Evolutionary conservation across 306 rosid species (phyloP).

Genomic region (Albizia julibrissin): DNA sequence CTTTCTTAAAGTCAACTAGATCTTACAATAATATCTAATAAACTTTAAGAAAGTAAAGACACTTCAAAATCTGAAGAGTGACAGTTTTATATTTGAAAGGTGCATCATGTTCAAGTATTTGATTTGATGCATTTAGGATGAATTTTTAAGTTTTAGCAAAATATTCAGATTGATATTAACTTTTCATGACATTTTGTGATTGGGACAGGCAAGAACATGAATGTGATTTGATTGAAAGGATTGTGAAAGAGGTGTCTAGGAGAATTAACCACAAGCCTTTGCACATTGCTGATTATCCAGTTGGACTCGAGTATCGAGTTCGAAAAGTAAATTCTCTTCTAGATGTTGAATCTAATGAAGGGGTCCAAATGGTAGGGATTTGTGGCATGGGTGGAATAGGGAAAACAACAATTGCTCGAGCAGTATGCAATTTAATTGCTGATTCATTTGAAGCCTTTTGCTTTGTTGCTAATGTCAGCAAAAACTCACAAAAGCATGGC

Average conservation of each 20-base stretch:
- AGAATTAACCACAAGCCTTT: background rate
- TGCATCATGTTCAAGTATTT: background rate
- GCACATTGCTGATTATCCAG: background rate
- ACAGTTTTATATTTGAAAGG: background rate
- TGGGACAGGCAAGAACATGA: background rate
- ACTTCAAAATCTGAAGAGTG: background rate
- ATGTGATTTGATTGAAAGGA: background rate
- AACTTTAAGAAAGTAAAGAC: background rate
- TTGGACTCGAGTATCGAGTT: background rate
- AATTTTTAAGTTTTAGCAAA: background rate
- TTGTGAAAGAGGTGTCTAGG: background rate
- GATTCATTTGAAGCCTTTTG: background rate
- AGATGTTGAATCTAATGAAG: background rate
- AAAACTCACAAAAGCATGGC: background rate
- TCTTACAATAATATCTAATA: background rate
- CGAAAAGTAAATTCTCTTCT: background rate
- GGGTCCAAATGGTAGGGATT: background rate
- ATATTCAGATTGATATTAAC: background rate
- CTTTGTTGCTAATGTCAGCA: background rate
- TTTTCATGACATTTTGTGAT: background rate
- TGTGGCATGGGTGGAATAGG: slow-evolving; percentile 15
- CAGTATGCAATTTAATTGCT: background rate
- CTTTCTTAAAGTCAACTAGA: too few species aligned
- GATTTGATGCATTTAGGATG: background rate
- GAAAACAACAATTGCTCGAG: slow-evolving; percentile 1